A percentile compares a stretch with the other conserved stretches of the same genome.
Evolutionary conservation across 140 eudicot species (phyloP).

Genomic region (Bidens hawaiensis): DNA sequence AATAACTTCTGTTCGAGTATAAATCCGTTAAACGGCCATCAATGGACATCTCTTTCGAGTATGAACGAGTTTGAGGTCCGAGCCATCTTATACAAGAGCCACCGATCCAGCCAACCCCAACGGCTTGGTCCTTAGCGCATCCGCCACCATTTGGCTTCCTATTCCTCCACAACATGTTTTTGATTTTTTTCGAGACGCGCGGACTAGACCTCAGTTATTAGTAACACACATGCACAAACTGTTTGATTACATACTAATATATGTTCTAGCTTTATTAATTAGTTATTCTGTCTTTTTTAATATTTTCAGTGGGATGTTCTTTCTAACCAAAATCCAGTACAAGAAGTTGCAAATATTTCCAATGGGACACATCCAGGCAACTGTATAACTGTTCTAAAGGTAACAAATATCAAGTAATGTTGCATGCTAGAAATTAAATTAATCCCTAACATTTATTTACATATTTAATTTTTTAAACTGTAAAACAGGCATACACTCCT

Average conservation of each 20-base stretch:
- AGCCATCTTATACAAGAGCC: conserved; percentile 48
- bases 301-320: conserved; percentile 67
- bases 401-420: conserved; percentile 25
- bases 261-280: not conserved
- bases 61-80: conserved; percentile 57
- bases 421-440: not conserved
- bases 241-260: not conserved
- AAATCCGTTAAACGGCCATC: conserved; percentile 47
- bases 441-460: not conserved
- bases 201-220: conserved; percentile 64
- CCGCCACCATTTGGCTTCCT: conserved; percentile 75
- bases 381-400: conserved; percentile 65
- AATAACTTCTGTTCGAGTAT: conserved; percentile 63
- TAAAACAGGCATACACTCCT: conserved; percentile 47
- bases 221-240: not conserved
- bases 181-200: conserved; percentile 57
- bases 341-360: conserved; percentile 65
- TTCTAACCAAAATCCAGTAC: conserved; percentile 65
- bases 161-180: conserved; percentile 50
- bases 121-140: conserved; percentile 64
- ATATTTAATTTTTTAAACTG: not conserved
- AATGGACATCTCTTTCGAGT: conserved; percentile 47
- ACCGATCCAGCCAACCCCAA: conserved; percentile 62
- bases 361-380: conserved; percentile 78
- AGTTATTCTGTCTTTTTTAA: not conserved